Percentiles rank a stretch among this genome's conserved stretches.
phyloP scores from a whole-genome alignment of 106 monocot species.

The Dioscorea dumetorum region DNA sequence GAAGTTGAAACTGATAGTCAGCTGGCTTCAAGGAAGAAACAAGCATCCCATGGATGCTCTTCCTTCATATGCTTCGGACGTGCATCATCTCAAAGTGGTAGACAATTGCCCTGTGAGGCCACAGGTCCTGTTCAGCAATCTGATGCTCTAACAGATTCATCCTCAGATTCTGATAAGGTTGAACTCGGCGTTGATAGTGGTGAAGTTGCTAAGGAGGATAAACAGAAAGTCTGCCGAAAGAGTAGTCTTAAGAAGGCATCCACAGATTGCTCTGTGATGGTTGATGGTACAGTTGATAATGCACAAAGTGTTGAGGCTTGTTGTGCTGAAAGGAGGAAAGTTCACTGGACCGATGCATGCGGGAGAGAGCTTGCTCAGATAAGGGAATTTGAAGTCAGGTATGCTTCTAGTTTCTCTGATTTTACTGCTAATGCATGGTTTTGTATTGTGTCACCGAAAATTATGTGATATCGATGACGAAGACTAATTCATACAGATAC shows the following conservation, averaged over 20 bases:
- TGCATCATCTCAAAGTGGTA: slow-evolving; percentile 29
- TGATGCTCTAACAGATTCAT: slow-evolving; percentile 12
- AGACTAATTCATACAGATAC: too few species aligned
- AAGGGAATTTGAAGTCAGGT: slow-evolving; percentile 86
- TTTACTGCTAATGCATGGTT: neutral
- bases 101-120: slow-evolving; percentile 19
- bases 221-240: slow-evolving; percentile 44
- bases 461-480: neutral
- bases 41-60: slow-evolving; percentile 32
- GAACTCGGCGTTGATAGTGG: neutral
- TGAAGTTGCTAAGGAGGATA: slow-evolving; percentile 26
- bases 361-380: slow-evolving; percentile 74
- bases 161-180: slow-evolving; percentile 17
- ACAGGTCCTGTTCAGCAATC: slow-evolving; percentile 17
- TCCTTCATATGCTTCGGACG: slow-evolving; percentile 69
- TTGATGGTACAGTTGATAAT: slow-evolving; percentile 9
- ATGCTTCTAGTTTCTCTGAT: slow-evolving; percentile 2
- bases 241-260: slow-evolving; percentile 59
- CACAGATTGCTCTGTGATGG: slow-evolving; percentile 12
- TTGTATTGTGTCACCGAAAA: neutral
- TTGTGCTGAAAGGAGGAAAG: slow-evolving; percentile 51
- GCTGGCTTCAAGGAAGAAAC: slow-evolving; percentile 36
- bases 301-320: slow-evolving; percentile 14
- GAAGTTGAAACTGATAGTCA: slow-evolving; percentile 26
- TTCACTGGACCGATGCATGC: slow-evolving; percentile 74